These are phyloP conservation scores for Hypoxylon sp. DNA, from an alignment of 2,329 filamentous ascomycete genomes.

Conservation along the genomic window DNA sequence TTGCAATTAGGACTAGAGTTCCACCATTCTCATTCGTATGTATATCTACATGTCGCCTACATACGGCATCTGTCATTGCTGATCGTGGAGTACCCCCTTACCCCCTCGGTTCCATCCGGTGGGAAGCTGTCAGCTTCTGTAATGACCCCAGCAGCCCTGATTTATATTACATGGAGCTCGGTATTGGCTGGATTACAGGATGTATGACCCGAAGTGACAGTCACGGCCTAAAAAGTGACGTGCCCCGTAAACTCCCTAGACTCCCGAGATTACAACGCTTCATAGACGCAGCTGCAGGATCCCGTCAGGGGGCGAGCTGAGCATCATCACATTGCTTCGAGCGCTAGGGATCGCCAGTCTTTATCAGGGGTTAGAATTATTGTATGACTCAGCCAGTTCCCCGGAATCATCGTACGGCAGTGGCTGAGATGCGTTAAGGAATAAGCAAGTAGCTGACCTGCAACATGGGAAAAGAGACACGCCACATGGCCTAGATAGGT, in stretches of 20 bases:
- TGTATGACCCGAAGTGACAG: conserved; percentile 38
- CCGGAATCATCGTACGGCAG: conserved; percentile 29
- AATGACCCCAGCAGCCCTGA: conserved; percentile 32
- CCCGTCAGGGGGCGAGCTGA: conserved; percentile 33
- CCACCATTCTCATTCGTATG: conserved; percentile 12
- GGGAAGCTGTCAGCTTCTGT: conserved; percentile 38
- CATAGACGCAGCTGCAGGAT: conserved; percentile 37
- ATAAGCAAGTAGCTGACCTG: conserved; percentile 28
- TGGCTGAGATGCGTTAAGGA: conserved; percentile 20
- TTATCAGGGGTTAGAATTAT: conserved; percentile 8
- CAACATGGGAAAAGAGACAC: conserved; percentile 18
- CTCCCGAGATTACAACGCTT: conserved; percentile 40
- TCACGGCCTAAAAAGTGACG: conserved; percentile 28
- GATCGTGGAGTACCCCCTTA: conserved; percentile 40
- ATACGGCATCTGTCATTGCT: conserved; percentile 36
- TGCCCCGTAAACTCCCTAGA: conserved; percentile 30
- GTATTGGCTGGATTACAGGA: conserved; percentile 37
- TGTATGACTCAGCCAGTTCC: conserved; percentile 21
- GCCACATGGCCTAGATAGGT: conserved; percentile 28
- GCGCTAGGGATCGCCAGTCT: conserved; percentile 11
- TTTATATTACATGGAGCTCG: conserved; percentile 35
- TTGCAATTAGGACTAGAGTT: conserved; percentile 8
- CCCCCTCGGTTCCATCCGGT: conserved; percentile 42
- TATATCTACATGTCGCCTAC: conserved; percentile 24
- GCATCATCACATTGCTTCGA: conserved; percentile 19